Percentiles rank a stretch among this genome's conserved stretches.
phyloP scores from a whole-genome alignment of 371 early-diverging fungal genomes.

The Parasitella parasitica region DNA sequence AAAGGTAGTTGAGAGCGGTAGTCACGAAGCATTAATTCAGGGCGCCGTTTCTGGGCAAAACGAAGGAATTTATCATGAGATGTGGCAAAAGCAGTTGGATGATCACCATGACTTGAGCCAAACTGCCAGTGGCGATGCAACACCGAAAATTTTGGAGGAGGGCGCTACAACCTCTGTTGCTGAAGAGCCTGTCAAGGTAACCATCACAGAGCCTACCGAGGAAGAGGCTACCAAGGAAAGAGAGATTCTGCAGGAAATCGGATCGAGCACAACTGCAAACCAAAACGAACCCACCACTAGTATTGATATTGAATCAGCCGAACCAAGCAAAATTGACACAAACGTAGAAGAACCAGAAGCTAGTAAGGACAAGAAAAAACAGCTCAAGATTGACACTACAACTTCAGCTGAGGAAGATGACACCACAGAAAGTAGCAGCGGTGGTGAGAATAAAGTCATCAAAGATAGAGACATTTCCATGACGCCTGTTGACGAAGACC shows the following conservation, averaged over 20 bases:
- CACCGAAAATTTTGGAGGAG: background rate
- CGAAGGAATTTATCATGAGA: slow-evolving; percentile 72
- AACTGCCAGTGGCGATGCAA: background rate
- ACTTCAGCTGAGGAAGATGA: background rate
- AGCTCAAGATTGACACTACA: background rate
- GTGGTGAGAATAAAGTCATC: background rate
- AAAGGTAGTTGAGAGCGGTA: slow-evolving; percentile 83
- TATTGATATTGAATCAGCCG: background rate
- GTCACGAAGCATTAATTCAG: slow-evolving; percentile 78
- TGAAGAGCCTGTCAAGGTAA: background rate
- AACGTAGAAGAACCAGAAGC: background rate
- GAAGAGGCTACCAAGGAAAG: background rate
- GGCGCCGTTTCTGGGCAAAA: slow-evolving; percentile 22
- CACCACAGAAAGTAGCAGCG: background rate
- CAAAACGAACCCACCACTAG: background rate
- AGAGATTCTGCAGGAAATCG: background rate
- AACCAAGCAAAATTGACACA: too few species aligned
- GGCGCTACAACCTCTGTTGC: background rate
- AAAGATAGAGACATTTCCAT: background rate
- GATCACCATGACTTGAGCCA: slow-evolving; percentile 38
- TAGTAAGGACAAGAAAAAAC: background rate
- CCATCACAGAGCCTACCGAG: background rate
- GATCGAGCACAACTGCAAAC: background rate
- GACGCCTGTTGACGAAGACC: background rate
- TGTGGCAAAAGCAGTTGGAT: slow-evolving; percentile 91